Evolutionary conservation across 768 basidiomycete genomes (phyloP), one percentile per base, ranked within the genome.

Genomic region (Krasilnikovozyma curviuscula): DNA sequence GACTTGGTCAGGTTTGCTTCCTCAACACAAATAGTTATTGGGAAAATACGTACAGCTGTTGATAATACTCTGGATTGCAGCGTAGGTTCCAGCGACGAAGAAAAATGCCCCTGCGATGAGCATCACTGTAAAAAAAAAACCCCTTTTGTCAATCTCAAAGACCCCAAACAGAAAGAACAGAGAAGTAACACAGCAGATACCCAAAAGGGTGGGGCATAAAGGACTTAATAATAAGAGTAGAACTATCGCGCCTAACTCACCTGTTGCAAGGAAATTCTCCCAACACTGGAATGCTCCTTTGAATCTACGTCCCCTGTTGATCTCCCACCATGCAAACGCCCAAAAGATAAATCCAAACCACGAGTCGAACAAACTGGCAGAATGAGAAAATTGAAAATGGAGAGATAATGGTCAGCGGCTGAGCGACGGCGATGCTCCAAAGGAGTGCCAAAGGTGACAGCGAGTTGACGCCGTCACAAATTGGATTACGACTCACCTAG

Each of bases 341-440:
- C 54, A 56, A 29, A 56, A 46, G 38, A 57, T 48, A 46, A 49
- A 56, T 9, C 57, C 55, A 44, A 56, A 56, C 55, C 53, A 56
- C 3, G 40, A 45, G 40, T 54, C 57, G 49, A 58, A 58, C 13
- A 58, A 39, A n/a, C n/a, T n/a, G n/a, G n/a, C n/a, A n/a, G 2
- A 52, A 55, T 8, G 39, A 48, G 51, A 58, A 49, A 27, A 46
- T 16, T 13, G 41, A 42, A 24, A 40, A 40, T 5, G 45, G 28
- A 33, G 32, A 38, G 9, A 8, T 23, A 38, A 16, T n/a, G 33
- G 21, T 25, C 24, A 29, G n/a, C 19, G 3, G 40, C 3, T n/a
- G 40, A 41, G 24, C 27, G 8, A 7, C n/a, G 4, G 5, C 13
- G 21, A 7, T 6, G 6, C 21, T 41, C 25, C 5, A 29, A 16